Base-by-base conservation (phyloP, 2,329 filamentous ascomycete species). In the Pseudogymnoascus sp. region DNA sequence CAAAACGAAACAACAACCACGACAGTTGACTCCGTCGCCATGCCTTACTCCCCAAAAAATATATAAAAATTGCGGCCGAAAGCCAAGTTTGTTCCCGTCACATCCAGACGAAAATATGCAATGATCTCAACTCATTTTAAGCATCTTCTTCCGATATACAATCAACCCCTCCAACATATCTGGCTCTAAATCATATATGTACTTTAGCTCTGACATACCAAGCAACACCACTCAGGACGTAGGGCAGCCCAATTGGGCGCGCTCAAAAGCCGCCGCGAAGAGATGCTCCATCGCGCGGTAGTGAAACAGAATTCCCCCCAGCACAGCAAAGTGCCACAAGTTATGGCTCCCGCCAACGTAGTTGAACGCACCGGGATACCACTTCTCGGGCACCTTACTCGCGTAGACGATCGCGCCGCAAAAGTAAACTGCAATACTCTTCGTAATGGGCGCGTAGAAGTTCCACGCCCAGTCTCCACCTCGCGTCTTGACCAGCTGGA, bases 261-360 rank as follows among this genome's bases (percentile, higher is more conserved):
- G 81, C 65, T 78, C 74, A 73, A 92, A 92, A 9, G 89, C 89
- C 38, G 80, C 81, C 3, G 87, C 80, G 70, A 99, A 99, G 73
- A 99, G 94, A 60, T 91, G 83, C 73, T 96, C 89, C 92, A 99
- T 96, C 15, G 94, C 94, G 19, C 82, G 81, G 74, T 97, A 99
- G 73, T 99, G 94, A 72, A 96, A 97, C n/a, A 97, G 74, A 61
- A 99, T 99, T 9, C 94, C 94, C 13, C 92, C 90, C 26, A 99
- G 77, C 9, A 99, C 94, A 6, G 94, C 94, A 33, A 95, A 75
- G 73, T 99, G 94, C 94, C 94, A 99, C 61, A 99, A 84, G 73
- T 99, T 99, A 75, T 99, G 94, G 72, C 90, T 95, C 48, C 90
- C 92, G 37, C 94, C 94, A 38, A 95, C 81, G 71, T 97, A 97